Evolutionary conservation across 2,329 filamentous ascomycete species (phyloP).

Genomic region (Fusarium foetens): DNA sequence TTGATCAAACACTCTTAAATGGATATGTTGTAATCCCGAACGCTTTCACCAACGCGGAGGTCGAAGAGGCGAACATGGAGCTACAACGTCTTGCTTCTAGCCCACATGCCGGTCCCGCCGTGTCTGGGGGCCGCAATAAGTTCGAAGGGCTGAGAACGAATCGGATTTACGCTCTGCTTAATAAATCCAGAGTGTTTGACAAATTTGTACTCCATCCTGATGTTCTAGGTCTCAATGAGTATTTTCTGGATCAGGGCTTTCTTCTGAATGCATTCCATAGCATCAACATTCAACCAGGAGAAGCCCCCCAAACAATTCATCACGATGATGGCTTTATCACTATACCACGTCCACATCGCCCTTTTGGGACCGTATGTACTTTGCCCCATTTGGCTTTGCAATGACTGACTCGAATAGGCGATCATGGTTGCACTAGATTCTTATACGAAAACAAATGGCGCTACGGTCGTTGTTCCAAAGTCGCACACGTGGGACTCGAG

Average conservation of each 20-base stretch:
- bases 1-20: background rate
- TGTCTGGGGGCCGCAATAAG: background rate
- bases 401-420: background rate
- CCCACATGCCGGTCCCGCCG: background rate
- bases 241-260: background rate
- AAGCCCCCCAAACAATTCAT: background rate
- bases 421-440: background rate
- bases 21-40: background rate
- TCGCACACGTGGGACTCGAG: background rate
- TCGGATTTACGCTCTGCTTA: background rate
- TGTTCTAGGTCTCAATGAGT: background rate
- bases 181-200: background rate
- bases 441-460: background rate
- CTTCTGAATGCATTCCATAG: background rate
- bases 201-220: background rate
- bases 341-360: background rate
- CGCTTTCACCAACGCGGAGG: background rate
- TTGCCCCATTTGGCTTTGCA: rapidly evolving
- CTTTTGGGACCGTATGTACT: background rate
- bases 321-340: background rate
- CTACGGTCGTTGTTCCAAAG: background rate
- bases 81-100: background rate
- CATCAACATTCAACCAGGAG: background rate
- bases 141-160: background rate
- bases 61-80: background rate